Conservation (phyloP, 2,329 filamentous ascomycete species). For the Monilinia vaccinii-corymbosi region DNA sequence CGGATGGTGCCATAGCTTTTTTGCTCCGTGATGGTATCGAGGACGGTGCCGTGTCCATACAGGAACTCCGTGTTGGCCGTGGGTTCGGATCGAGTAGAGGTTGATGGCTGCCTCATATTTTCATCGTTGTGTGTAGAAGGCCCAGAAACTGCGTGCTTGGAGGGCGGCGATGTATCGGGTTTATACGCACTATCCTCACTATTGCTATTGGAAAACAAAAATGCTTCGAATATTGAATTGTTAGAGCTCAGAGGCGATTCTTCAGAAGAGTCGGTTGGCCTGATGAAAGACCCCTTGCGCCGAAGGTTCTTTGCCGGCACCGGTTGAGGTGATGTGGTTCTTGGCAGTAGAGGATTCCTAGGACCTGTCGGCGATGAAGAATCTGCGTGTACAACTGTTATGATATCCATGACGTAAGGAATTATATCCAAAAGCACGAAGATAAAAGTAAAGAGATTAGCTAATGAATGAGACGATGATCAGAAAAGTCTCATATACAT, state of each 20-base stretch:
- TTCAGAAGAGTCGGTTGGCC: conserved; percentile 31
- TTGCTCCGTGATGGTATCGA: conserved; percentile 35
- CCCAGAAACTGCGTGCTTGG: background rate
- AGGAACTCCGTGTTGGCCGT: conserved; percentile 23
- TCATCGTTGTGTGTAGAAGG: background rate
- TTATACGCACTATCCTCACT: conserved; percentile 23
- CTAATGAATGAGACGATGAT: conserved; percentile 2
- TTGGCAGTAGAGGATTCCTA: conserved; percentile 16
- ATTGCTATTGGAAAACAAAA: conserved; percentile 29
- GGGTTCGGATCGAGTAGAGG: background rate
- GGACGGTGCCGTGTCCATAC: conserved; percentile 34
- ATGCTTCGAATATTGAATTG: conserved; percentile 32
- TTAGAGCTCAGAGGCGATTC: conserved; percentile 29
- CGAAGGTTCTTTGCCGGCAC: conserved; percentile 24
- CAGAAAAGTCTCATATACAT: conserved; percentile 1
- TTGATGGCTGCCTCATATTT: conserved; percentile 5
- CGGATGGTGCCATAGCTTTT: conserved; percentile 32
- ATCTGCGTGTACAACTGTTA: conserved; percentile 11
- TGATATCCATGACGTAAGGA: conserved; percentile 16
- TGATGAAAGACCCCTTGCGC: conserved; percentile 26
- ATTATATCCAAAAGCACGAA: conserved; percentile 15
- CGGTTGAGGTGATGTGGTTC: conserved; percentile 12
- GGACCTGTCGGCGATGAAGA: background rate
- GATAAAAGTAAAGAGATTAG: background rate
- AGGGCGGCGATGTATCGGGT: conserved; percentile 11